These are phyloP conservation scores for Coelastrella sp. DNA, from an alignment of 139 green algal species.

Conservation along the genomic window DNA sequence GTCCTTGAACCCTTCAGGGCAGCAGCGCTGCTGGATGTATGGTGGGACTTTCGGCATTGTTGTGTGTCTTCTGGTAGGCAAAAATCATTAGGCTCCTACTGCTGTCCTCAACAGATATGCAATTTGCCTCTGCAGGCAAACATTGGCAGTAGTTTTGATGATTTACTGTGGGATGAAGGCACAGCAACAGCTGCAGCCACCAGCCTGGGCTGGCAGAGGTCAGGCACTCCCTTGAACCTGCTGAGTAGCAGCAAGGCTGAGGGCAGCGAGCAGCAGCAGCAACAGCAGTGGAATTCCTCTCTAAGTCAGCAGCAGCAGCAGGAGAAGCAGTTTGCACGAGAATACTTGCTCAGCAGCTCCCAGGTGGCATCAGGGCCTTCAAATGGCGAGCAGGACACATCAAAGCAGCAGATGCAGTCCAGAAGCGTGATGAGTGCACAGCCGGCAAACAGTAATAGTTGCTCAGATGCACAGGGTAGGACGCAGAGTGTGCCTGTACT, in stretches of 20 bases:
- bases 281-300: neutral
- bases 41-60: too few relatives aligned
- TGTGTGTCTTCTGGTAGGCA: neutral
- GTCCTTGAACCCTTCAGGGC: too few relatives aligned
- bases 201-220: conserved; percentile 32
- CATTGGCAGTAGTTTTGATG: conserved; percentile 36
- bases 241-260: conserved; percentile 17
- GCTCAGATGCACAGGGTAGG: neutral
- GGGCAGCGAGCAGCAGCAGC: neutral
- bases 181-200: conserved; percentile 17
- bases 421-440: neutral
- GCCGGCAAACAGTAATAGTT: neutral
- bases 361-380: neutral
- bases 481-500: neutral
- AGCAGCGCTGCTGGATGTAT: too few relatives aligned
- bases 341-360: neutral
- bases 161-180: conserved; percentile 29
- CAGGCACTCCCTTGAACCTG: neutral
- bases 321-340: neutral
- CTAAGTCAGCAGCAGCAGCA: conserved; percentile 24
- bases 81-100: too few relatives aligned
- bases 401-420: neutral
- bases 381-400: neutral
- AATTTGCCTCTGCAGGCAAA: conserved; percentile 4
- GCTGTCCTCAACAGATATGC: too few relatives aligned